Base-by-base conservation (phyloP, 202 grass and related monocot species). In the Brachypodium distachyon region DNA sequence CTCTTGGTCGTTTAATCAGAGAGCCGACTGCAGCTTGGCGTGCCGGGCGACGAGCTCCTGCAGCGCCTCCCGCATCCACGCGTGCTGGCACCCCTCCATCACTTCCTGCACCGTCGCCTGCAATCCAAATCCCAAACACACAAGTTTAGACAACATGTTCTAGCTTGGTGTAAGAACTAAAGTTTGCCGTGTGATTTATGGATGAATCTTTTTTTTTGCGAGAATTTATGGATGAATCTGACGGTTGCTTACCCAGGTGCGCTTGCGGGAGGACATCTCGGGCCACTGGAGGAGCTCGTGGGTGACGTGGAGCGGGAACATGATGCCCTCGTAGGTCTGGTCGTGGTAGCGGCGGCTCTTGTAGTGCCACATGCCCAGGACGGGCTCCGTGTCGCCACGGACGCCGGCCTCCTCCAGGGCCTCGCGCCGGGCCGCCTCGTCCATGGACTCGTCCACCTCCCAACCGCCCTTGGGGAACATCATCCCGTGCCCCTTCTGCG, bases 401-500 rank as follows among this genome's bases (percentile, higher is more conserved):
- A 97, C 91, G 67, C 94, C 94, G 16, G 94, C 94, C 81, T 97
- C 94, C 87, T 97, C 94, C 0, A 92, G 83, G 61, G 94, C 91
- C 83, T 97, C 94, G 33, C 94, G 91, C 12, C 81, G 77, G 14
- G 85, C 88, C 12, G 91, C 94, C 51, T 93, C 71, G 23, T 87
- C 76, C 56, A 94, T 88, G 36, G 79, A 90, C 81, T 97, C 94
- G 67, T 97, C 94, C 4, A 48, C 9, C 75, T 69, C 94, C 94
- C 94, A 94, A 70, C 94, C 94, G 70, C 94, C 94, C 93, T 97
- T 97, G 67, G 94, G 94, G 79, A 97, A 97, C 91, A 97, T 97
- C 91, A 97, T 93, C 65, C 91, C 94, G 58, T 89, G 88, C 32
- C 94, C 94, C 84, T 97, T 97, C 81, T 94, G 94, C 46, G 94